Base-by-base conservation (phyloP, 805 yeast genomes). In the Metschnikowia noctiluminum region DNA sequence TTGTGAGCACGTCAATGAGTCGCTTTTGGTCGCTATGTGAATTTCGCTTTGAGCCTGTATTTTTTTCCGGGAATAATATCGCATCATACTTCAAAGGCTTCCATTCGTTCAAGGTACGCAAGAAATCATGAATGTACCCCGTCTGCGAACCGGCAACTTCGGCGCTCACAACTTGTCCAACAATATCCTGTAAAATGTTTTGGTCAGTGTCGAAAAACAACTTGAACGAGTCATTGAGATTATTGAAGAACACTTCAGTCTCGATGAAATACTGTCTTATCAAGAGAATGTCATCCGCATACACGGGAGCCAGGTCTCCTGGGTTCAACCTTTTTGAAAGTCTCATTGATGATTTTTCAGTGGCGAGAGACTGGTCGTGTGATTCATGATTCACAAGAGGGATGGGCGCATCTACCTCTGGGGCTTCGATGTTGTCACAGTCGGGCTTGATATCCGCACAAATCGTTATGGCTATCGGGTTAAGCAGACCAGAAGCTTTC, bases 1-100 rank as follows among this genome's bases (percentile, higher is more conserved):
- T 57, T 15, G 65, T 62, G n/a, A 72, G 60, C 0, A 71, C 72
- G 35, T 70, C 76, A 3, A 71, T 47, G 14, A 71, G 60, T 38
- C 64, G 62, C 11, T 61, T 47, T 36, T 65, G 64, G 40, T 71
- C 73, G 32, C 63, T 66, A 13, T 66, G 63, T 43, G 41, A 45
- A 27, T 47, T 39, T 34, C 35, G 28, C 35, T 37, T 40, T 10
- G 45, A 31, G 13, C 46, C 42, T 5, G 45, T 36, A 5, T 44
- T 50, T 14, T 51, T 51, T 13, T 53, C 56, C 2, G 52, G 49
- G 16, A 62, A 50, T 5, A 66, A 45, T 2, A 58, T 40, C 5
- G 48, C 40, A 27, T 62, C 51, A 35, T 55, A 53, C 5, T 38
- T 39, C 15, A 42, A 54, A 6, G 53, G 43, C 28, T 59, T 61